phyloP scores from a whole-genome alignment of 2,329 filamentous ascomycete genomes.

The Aspergillus sp. region DNA sequence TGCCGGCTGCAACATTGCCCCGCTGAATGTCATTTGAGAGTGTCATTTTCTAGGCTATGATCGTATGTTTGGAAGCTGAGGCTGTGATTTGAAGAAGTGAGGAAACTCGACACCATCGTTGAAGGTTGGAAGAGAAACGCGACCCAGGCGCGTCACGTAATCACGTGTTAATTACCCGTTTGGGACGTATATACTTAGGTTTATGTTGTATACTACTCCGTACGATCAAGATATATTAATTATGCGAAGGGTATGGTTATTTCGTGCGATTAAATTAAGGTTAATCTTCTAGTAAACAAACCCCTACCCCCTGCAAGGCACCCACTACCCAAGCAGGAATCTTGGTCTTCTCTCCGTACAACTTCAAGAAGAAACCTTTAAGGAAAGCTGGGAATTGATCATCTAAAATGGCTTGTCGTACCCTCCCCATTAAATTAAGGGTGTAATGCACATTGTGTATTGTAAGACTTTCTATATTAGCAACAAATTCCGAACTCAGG shows the following conservation, averaged over 20 bases:
- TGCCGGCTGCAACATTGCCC: not conserved
- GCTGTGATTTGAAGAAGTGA: not conserved
- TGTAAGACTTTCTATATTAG: constrained; percentile 60
- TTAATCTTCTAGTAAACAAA: constrained; percentile 62
- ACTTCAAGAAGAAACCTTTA: constrained; percentile 70
- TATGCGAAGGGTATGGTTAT: not conserved
- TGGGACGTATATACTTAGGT: too few relatives aligned
- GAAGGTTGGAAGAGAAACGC: constrained; percentile 13
- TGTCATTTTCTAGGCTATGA: constrained; percentile 1
- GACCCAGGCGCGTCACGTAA: constrained; percentile 28
- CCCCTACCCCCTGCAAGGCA: constrained; percentile 74
- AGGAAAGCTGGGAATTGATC: constrained; percentile 79
- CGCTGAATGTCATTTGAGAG: not conserved
- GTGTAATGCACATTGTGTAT: constrained; percentile 97
- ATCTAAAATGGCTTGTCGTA: constrained; percentile 74
- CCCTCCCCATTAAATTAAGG: constrained; percentile 74
- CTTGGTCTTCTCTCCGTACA: constrained; percentile 65
- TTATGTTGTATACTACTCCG: too few relatives aligned
- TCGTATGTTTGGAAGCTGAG: not conserved
- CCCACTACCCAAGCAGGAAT: constrained; percentile 84
- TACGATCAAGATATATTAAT: too few relatives aligned
- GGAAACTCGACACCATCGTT: not conserved
- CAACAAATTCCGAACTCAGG: not conserved
- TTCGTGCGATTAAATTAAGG: not conserved
- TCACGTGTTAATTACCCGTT: constrained; percentile 22